Conservation (phyloP, 2,329 filamentous ascomycete genomes). For the Talaromyces sp. region DNA sequence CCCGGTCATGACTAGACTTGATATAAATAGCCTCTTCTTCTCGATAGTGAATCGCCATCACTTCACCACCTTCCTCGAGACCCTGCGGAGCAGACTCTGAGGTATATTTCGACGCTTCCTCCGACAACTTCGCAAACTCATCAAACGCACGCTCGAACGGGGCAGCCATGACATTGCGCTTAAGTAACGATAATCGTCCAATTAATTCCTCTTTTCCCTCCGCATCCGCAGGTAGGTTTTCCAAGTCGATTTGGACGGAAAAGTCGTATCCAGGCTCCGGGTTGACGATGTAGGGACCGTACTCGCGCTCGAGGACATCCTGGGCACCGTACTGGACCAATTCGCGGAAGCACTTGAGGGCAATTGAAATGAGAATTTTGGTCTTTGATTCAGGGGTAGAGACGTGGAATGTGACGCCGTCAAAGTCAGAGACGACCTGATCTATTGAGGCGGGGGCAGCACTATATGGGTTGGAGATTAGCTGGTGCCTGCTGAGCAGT, state of each 20-base stretch:
- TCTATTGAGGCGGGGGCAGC: slow-evolving; percentile 85
- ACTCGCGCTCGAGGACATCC: slow-evolving; percentile 88
- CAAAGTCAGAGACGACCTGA: slow-evolving; percentile 98
- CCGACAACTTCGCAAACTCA: slow-evolving; percentile 80
- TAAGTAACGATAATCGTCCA: slow-evolving; percentile 81
- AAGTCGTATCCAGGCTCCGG: slow-evolving; percentile 95
- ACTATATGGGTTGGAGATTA: slow-evolving; percentile 49
- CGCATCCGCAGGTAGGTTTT: slow-evolving; percentile 77
- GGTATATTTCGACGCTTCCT: slow-evolving; percentile 88
- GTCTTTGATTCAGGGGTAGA: slow-evolving; percentile 92
- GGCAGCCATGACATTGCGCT: slow-evolving; percentile 98
- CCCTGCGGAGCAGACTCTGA: slow-evolving; percentile 92
- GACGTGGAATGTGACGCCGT: slow-evolving; percentile 97
- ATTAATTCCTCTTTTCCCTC: slow-evolving; percentile 85
- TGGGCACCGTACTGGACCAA: slow-evolving; percentile 90
- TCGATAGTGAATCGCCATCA: slow-evolving; percentile 96
- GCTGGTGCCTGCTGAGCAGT: slow-evolving; percentile 35
- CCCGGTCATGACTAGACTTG: slow-evolving; percentile 94
- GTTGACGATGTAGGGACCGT: slow-evolving; percentile 82
- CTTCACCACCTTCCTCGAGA: slow-evolving; percentile 79
- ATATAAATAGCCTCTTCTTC: slow-evolving; percentile 99
- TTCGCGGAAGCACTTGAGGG: slow-evolving; percentile 92
- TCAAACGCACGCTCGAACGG: slow-evolving; percentile 97
- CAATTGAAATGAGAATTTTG: slow-evolving; percentile 89
- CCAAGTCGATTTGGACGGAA: slow-evolving; percentile 84